These are phyloP conservation scores for Cutaneotrichosporon dermatis DNA, from an alignment of 1,284 basidiomycete genomes.

Conservation along the genomic window DNA sequence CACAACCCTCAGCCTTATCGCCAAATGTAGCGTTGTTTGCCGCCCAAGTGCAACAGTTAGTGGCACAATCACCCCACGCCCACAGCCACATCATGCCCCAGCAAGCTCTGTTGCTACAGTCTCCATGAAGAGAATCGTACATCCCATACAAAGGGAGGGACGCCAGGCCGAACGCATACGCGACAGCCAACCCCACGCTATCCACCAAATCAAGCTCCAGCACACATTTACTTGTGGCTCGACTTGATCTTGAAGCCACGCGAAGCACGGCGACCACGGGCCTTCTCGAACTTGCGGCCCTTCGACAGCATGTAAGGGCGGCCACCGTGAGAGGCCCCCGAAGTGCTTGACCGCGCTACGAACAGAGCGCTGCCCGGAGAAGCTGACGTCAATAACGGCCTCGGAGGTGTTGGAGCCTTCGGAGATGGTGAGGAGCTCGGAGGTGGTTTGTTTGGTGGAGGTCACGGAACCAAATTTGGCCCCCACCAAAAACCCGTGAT, in stretches of 20 bases:
- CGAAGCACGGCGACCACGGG: slow-evolving; percentile 71
- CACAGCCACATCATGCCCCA: too few species aligned
- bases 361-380: slow-evolving; percentile 71
- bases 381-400: not conserved
- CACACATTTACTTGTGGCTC: slow-evolving; percentile 44
- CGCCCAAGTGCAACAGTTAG: too few species aligned
- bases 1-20: too few species aligned
- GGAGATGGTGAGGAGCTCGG: too few species aligned
- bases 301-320: slow-evolving; percentile 71
- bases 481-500: too few species aligned
- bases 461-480: too few species aligned
- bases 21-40: too few species aligned
- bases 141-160: not conserved
- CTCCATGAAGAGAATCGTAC: slow-evolving; percentile 3
- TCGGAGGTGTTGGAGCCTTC: too few species aligned
- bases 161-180: too few species aligned
- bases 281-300: slow-evolving; percentile 78
- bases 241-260: slow-evolving; percentile 51
- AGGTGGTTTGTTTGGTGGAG: too few species aligned
- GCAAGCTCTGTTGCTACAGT: not conserved
- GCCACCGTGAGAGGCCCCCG: slow-evolving; percentile 55
- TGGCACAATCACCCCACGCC: too few species aligned
- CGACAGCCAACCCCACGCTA: too few species aligned
- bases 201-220: not conserved
- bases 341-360: slow-evolving; percentile 96